phyloP scores from a whole-genome alignment of 1,139 yeast species.

The Blastobotrys elegans region DNA sequence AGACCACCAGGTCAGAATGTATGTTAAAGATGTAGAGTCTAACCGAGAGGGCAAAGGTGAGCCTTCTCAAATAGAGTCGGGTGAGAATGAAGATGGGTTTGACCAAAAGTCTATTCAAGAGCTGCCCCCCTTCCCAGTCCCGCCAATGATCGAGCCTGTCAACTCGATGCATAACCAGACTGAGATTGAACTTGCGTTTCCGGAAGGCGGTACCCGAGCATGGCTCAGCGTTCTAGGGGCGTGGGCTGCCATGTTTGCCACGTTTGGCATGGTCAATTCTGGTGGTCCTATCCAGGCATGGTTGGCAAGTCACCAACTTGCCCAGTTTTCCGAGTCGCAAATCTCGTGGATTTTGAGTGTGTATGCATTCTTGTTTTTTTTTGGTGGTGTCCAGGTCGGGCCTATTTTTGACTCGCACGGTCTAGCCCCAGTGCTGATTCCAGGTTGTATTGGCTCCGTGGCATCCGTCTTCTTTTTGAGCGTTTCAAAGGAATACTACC shows the following conservation, averaged over 20 bases:
- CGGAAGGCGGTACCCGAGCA: constrained; percentile 48
- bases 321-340: constrained; percentile 39
- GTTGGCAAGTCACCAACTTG: constrained; percentile 46
- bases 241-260: constrained; percentile 51
- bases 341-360: constrained; percentile 64
- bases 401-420: constrained; percentile 50
- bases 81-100: neutral
- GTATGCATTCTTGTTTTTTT: constrained; percentile 50
- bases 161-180: neutral
- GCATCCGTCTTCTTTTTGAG: constrained; percentile 52
- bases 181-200: constrained; percentile 35
- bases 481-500: constrained; percentile 48
- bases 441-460: constrained; percentile 45
- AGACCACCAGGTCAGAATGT: neutral
- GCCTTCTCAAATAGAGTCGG: neutral
- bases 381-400: constrained; percentile 57
- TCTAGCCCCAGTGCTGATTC: constrained; percentile 29
- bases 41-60: neutral
- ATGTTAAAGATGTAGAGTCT: neutral
- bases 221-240: constrained; percentile 57
- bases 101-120: constrained; percentile 1
- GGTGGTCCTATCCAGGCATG: constrained; percentile 60
- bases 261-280: constrained; percentile 56
- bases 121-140: constrained; percentile 14
- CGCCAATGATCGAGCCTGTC: constrained; percentile 13